Conservation (phyloP, 192 early-diverging fungal genomes). For the Coemansia furcata region DNA sequence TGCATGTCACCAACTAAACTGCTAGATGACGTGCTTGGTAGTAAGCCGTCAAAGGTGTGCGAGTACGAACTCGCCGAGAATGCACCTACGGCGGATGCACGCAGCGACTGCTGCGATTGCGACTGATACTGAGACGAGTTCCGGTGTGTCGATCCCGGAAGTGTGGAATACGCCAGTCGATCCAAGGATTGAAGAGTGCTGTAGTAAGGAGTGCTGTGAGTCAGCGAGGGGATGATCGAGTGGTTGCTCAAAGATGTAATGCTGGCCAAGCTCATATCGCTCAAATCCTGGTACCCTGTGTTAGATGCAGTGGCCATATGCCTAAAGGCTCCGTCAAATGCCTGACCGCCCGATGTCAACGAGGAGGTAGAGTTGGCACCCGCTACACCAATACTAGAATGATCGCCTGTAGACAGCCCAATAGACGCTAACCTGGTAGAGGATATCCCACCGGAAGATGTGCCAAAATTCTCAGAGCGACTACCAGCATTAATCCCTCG, state of each 20-base stretch:
- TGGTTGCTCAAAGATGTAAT: constrained; percentile 21
- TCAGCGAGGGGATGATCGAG: constrained; percentile 19
- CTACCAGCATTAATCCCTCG: constrained; percentile 12
- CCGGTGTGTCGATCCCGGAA: background rate
- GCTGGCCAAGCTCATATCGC: constrained; percentile 27
- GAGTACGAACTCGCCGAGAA: constrained; percentile 4
- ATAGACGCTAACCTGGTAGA: constrained; percentile 7
- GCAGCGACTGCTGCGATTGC: constrained; percentile 1
- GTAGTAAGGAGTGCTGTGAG: constrained; percentile 30
- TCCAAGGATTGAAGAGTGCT: constrained; percentile 35
- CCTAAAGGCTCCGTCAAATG: constrained; percentile 15
- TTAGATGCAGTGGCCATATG: constrained; percentile 15
- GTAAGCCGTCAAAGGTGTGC: constrained; percentile 13
- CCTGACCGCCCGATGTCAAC: constrained; percentile 2
- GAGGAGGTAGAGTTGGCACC: background rate
- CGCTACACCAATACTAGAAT: background rate
- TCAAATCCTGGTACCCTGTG: constrained; percentile 8
- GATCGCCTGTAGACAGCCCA: background rate
- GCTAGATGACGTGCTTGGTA: background rate
- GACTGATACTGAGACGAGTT: constrained; percentile 2
- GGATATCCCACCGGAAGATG: background rate
- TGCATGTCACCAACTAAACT: background rate
- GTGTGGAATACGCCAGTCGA: constrained; percentile 25
- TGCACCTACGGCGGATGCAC: background rate
- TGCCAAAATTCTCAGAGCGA: background rate